Conservation (phyloP, 208 protist species). For the Leishmania braziliensis region DNA sequence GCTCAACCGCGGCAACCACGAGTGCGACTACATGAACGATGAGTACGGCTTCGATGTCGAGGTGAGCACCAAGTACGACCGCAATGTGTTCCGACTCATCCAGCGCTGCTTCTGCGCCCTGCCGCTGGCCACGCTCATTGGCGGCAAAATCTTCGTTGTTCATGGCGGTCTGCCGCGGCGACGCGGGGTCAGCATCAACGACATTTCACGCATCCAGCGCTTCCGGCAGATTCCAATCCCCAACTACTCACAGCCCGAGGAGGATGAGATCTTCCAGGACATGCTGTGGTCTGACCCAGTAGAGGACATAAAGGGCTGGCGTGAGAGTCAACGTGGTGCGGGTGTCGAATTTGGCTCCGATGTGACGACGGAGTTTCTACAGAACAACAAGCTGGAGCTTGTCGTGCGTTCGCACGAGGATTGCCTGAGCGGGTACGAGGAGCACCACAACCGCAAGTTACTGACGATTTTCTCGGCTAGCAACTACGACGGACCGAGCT, state of each 20-base stretch:
- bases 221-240: conserved; percentile 91
- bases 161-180: conserved; percentile 85
- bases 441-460: conserved; percentile 91
- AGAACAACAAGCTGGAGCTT: conserved; percentile 93
- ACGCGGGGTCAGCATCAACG: conserved; percentile 75
- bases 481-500: conserved; percentile 96
- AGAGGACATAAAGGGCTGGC: conserved; percentile 75
- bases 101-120: conserved; percentile 90
- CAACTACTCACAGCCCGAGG: conserved; percentile 83
- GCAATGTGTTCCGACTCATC: conserved; percentile 87
- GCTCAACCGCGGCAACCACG: conserved; percentile 96
- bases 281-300: conserved; percentile 96
- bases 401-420: conserved; percentile 97
- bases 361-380: conserved; percentile 93
- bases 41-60: conserved; percentile 99
- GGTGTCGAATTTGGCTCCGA: conserved; percentile 95
- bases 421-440: conserved; percentile 93
- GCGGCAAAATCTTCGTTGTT: conserved; percentile 81
- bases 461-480: conserved; percentile 98
- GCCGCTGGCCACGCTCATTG: conserved; percentile 82
- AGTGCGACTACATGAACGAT: conserved; percentile 94
- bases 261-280: conserved; percentile 96
- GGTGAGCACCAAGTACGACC: conserved; percentile 98
- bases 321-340: conserved; percentile 93
- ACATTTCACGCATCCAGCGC: conserved; percentile 86